phyloP scores from a whole-genome alignment of 495 filamentous ascomycete species.

The Viridothelium virens region DNA sequence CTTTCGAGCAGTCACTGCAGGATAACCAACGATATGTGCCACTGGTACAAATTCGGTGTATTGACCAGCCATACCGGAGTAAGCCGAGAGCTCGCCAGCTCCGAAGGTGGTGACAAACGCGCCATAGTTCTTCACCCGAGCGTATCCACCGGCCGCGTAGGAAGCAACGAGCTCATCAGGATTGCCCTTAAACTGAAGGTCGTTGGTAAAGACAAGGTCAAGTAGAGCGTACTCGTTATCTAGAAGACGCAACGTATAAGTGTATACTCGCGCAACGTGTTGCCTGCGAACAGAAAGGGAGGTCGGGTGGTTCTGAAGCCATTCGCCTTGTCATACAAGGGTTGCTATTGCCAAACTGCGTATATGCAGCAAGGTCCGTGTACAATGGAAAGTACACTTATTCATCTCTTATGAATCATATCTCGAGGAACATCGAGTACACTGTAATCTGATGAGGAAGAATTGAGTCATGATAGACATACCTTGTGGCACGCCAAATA shows the following conservation, averaged over 20 bases:
- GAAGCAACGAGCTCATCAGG: constrained; percentile 28
- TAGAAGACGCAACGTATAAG: not conserved
- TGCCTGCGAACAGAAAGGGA: not conserved
- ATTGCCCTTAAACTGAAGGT: constrained; percentile 23
- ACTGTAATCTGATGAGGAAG: not conserved
- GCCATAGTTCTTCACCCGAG: constrained; percentile 24
- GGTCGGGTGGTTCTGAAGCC: too few species aligned
- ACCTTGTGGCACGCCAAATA: constrained; percentile 6
- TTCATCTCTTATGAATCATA: not conserved
- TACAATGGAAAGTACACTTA: not conserved
- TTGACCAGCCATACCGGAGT: constrained; percentile 25
- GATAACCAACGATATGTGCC: constrained; percentile 59
- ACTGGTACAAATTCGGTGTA: constrained; percentile 44
- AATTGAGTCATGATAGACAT: not conserved
- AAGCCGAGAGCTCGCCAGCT: constrained; percentile 18
- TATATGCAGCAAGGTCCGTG: too few species aligned
- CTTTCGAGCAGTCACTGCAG: constrained; percentile 23
- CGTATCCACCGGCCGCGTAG: constrained; percentile 29
- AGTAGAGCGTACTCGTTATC: constrained; percentile 29
- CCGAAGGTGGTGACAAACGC: constrained; percentile 26
- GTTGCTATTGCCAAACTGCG: too few species aligned
- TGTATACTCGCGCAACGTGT: too few species aligned
- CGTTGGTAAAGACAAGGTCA: constrained; percentile 24
- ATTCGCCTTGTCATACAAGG: not conserved
- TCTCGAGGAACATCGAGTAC: too few species aligned